phyloP scores from a whole-genome alignment of 345 rosid genomes.

The Physaria fendleri region DNA sequence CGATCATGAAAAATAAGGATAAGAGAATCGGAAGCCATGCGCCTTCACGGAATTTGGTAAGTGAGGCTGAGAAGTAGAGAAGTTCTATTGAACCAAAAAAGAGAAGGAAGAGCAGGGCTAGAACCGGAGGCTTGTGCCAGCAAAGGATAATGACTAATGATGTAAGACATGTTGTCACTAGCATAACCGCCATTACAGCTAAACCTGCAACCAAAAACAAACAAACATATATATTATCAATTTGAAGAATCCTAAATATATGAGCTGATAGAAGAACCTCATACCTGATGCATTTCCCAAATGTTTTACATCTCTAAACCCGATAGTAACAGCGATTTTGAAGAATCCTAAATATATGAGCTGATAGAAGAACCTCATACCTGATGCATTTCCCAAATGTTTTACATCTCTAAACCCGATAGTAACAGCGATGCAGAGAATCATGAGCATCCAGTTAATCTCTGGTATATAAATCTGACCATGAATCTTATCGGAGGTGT shows the following conservation, averaged over 20 bases:
- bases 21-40: slow-evolving; percentile 99
- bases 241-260: not conserved
- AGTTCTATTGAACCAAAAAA: slow-evolving; percentile 83
- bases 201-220: slow-evolving; percentile 46
- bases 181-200: slow-evolving; percentile 98
- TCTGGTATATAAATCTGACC: slow-evolving; percentile 99
- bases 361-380: slow-evolving; percentile 25
- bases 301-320: slow-evolving; percentile 94
- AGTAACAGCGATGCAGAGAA: slow-evolving; percentile 94
- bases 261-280: not conserved
- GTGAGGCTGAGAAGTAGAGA: slow-evolving; percentile 97
- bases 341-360: not conserved
- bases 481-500: slow-evolving; percentile 95
- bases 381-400: slow-evolving; percentile 96
- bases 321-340: slow-evolving; percentile 82
- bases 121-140: slow-evolving; percentile 80
- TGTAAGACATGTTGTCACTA: slow-evolving; percentile 95
- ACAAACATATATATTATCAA: not conserved
- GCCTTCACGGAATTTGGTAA: slow-evolving; percentile 90
- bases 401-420: slow-evolving; percentile 96
- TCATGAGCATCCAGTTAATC: slow-evolving; percentile 97
- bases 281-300: slow-evolving; percentile 96
- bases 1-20: slow-evolving; percentile 72
- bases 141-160: slow-evolving; percentile 83
- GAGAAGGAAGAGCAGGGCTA: slow-evolving; percentile 70